Evolutionary conservation across 2,329 filamentous ascomycete genomes (phyloP), one percentile per base, ranked within the genome.

Genomic region (Pyricularia pennisetigena): DNA sequence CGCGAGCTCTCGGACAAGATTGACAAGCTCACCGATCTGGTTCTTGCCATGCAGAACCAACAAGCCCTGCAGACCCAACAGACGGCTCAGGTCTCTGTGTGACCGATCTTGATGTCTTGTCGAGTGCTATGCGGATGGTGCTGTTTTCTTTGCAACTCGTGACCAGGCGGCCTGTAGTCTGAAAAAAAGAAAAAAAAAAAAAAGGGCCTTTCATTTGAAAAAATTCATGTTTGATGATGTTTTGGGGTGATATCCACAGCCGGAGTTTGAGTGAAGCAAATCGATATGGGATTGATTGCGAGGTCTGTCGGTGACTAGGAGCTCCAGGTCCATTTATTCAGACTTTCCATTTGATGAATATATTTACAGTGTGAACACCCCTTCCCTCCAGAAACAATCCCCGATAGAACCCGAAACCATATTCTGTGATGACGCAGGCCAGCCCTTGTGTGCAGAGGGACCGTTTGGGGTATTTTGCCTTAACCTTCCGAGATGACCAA

Each of bases 1-100:
- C 75, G 78, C 4, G 86, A 88, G 71, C 75, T 89, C 71, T 80
- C 81, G 61, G 76, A 75, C 64, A 88, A 88, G 79, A 86, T 89
- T 72, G 85, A 88, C 71, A 82, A 82, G 68, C 77, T 89, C 70
- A 86, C 86, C 0, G 78, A 82, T 24, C 74, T 85, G 65, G 78
- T 88, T 1, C 73, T 85, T 71, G 77, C 79, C 4, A 76, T 87
- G 73, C 85, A 86, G 72, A 75, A 78, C 68, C 75, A 75, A n/a
- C 66, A 59, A 65, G 8, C 35, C 59, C 59, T 26, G 57, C 57
- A 23, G 24, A 62, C 24, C 24, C 24, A 62, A 62, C 23, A 26
- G 26, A 28, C 41, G 6, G 20, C 20, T 8, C 41, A 49, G 41
- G 41, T 49, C 5, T 49, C 41, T 49, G 41, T 49, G 41, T 49